Evolutionary conservation across 140 eudicot species (phyloP).

Genomic region (Ambrosia hybrid): DNA sequence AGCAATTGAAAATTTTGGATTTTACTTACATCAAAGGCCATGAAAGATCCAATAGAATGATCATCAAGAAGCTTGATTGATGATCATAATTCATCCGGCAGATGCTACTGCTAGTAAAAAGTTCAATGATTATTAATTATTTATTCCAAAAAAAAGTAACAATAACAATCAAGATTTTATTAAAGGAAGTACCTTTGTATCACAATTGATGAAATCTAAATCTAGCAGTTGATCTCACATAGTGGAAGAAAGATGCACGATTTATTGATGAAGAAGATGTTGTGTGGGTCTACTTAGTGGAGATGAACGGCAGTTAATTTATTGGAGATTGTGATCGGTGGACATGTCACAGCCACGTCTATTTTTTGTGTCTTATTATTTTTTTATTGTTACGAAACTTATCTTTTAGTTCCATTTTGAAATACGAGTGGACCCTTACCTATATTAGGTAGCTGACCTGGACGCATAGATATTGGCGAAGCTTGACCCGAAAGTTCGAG

Average conservation of each 20-base stretch:
- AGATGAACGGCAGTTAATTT: neutral
- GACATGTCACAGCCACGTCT: neutral
- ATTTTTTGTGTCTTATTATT: neutral
- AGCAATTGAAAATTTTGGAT: neutral
- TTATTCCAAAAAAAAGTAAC: neutral
- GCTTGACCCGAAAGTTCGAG: too few relatives aligned
- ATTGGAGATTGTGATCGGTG: too few relatives aligned
- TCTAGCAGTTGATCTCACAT: neutral
- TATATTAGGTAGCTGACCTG: too few relatives aligned
- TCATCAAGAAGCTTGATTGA: conserved; percentile 78
- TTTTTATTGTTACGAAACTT: neutral
- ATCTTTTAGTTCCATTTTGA: neutral
- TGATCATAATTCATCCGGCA: conserved; percentile 68
- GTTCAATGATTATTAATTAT: neutral
- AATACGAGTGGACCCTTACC: too few relatives aligned
- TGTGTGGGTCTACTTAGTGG: neutral
- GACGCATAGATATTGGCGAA: too few relatives aligned
- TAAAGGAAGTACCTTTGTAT: neutral
- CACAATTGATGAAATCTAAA: neutral
- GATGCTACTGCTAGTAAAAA: conserved; percentile 69
- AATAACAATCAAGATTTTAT: neutral
- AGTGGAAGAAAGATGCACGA: conserved; percentile 8
- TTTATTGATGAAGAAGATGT: neutral
- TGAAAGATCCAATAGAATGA: conserved; percentile 88
- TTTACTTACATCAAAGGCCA: conserved; percentile 71